These are phyloP conservation scores for Hydnomerulius pinastri DNA, from an alignment of 768 basidiomycete species.

Conservation along the genomic window DNA sequence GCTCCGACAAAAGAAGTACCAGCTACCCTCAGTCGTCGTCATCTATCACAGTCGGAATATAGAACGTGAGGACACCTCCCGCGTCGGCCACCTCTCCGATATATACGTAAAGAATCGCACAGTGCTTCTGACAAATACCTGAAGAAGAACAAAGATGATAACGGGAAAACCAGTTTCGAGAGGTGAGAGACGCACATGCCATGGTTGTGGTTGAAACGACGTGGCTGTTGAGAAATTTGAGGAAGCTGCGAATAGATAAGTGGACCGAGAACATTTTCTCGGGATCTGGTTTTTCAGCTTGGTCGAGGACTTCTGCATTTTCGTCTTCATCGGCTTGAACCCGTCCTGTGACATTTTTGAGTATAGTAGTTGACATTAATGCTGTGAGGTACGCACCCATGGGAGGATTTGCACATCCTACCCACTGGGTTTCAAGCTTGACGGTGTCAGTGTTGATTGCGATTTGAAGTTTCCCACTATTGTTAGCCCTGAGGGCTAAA, in stretches of 20 bases:
- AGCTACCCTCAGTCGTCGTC: slow-evolving; percentile 38
- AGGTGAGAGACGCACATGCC: slow-evolving; percentile 59
- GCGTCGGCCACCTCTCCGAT: slow-evolving; percentile 78
- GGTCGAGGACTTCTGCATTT: slow-evolving; percentile 33
- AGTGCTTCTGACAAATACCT: slow-evolving; percentile 85
- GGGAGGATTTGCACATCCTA: slow-evolving; percentile 64
- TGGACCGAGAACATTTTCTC: slow-evolving; percentile 63
- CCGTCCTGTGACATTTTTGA: slow-evolving; percentile 20
- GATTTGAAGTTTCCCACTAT: slow-evolving; percentile 53
- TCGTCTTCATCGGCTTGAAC: slow-evolving; percentile 34
- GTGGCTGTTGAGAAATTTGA: slow-evolving; percentile 81
- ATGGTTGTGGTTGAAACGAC: slow-evolving; percentile 83
- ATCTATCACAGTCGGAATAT: slow-evolving; percentile 77
- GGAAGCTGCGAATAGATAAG: slow-evolving; percentile 71
- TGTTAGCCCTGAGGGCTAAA: slow-evolving; percentile 69
- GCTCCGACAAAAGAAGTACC: background rate
- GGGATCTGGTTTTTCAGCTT: slow-evolving; percentile 48
- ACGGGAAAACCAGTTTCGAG: background rate
- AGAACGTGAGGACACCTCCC: slow-evolving; percentile 86
- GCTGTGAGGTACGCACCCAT: slow-evolving; percentile 38
- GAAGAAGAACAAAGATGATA: background rate
- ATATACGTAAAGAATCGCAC: slow-evolving; percentile 87
- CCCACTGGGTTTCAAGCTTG: slow-evolving; percentile 82
- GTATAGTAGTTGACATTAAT: background rate
- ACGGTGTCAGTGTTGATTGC: slow-evolving; percentile 69